Conservation (phyloP, 305 asterid genomes). For the Coffea humblotiana region DNA sequence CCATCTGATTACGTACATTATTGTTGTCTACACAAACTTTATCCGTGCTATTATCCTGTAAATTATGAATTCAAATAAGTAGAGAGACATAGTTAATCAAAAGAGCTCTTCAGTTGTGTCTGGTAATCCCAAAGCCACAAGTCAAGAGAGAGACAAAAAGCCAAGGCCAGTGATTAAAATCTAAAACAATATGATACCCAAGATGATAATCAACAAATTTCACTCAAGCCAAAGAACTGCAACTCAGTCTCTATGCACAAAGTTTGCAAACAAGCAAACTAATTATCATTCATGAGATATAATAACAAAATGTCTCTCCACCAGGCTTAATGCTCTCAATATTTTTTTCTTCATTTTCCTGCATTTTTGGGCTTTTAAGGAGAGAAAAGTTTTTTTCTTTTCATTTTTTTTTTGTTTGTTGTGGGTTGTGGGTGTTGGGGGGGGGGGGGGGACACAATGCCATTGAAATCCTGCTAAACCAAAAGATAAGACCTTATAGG, state of each 20-base stretch:
- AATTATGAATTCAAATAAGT: conserved; percentile 16
- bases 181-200: not conserved
- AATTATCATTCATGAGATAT: not conserved
- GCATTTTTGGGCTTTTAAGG: not conserved
- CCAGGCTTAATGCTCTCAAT: not conserved
- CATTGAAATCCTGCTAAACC: not conserved
- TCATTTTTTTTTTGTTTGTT: too few relatives aligned
- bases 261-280: not conserved
- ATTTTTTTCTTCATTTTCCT: not conserved
- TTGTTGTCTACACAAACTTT: conserved; percentile 51
- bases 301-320: not conserved
- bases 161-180: not conserved
- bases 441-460: not conserved
- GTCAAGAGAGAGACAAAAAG: not conserved
- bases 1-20: conserved; percentile 44
- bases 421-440: not conserved
- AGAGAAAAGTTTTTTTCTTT: too few relatives aligned
- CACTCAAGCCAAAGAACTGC: not conserved
- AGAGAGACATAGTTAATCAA: not conserved
- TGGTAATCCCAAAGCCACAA: not conserved
- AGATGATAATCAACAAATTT: not conserved
- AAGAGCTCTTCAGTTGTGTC: conserved; percentile 2
- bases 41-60: conserved; percentile 64
- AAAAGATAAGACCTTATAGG: not conserved
- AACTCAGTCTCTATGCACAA: not conserved